A percentile compares a stretch with the other conserved stretches of the same genome.
These are phyloP conservation scores for Cyclotella choctawhatcheeana DNA, from an alignment of 108 stramenopile species.

Conservation along the genomic window DNA sequence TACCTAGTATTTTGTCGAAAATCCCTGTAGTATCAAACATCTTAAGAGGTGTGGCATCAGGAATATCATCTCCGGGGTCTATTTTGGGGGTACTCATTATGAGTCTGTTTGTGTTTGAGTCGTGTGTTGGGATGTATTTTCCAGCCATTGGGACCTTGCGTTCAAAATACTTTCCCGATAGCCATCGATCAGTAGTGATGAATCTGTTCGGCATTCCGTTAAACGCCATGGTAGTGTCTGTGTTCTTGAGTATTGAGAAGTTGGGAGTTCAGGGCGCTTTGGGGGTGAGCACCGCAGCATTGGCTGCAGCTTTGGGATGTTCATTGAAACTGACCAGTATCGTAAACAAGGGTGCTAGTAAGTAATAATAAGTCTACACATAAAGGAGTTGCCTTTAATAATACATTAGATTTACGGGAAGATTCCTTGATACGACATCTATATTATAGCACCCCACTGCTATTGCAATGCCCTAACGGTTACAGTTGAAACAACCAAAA, in stretches of 20 bases:
- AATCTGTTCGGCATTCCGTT: slow-evolving; percentile 96
- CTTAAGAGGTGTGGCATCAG: slow-evolving; percentile 42
- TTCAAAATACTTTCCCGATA: slow-evolving; percentile 95
- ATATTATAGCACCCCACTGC: too few species aligned
- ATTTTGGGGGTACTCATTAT: slow-evolving; percentile 40
- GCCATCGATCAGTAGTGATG: slow-evolving; percentile 94
- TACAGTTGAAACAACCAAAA: too few species aligned
- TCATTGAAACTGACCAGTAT: slow-evolving; percentile 63
- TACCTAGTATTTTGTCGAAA: slow-evolving; percentile 27
- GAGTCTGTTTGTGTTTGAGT: slow-evolving; percentile 95
- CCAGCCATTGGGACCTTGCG: slow-evolving; percentile 95
- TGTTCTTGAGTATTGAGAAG: slow-evolving; percentile 87
- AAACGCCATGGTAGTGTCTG: slow-evolving; percentile 91
- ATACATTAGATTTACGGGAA: too few species aligned
- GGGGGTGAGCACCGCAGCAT: slow-evolving; percentile 72
- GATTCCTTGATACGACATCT: too few species aligned
- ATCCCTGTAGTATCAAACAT: slow-evolving; percentile 46
- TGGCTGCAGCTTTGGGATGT: slow-evolving; percentile 79
- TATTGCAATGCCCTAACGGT: too few species aligned
- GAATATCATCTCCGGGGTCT: slow-evolving; percentile 41
- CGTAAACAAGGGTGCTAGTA: slow-evolving; percentile 4
- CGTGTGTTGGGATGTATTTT: slow-evolving; percentile 97
- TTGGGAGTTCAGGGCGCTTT: slow-evolving; percentile 87
- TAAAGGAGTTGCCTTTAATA: too few species aligned
- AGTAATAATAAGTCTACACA: too few species aligned